phyloP scores from a whole-genome alignment of 2,329 filamentous ascomycete genomes.

The Epichloe bromicola region DNA sequence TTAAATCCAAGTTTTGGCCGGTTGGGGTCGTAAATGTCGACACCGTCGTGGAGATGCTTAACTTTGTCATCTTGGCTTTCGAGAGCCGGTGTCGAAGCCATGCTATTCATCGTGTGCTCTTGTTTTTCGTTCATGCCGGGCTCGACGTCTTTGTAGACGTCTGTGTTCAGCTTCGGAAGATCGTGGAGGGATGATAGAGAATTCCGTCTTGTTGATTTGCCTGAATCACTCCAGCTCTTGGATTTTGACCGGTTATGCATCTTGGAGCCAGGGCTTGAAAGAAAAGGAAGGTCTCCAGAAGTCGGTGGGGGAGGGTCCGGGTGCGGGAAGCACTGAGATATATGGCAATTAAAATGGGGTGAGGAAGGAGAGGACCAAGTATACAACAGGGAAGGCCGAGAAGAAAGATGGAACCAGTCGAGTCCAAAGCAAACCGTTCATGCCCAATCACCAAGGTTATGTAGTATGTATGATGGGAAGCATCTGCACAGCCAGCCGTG shows the following conservation, averaged over 20 bases:
- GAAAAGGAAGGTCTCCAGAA: not conserved
- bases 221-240: slow-evolving; percentile 4
- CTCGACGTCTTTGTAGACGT: not conserved
- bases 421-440: not conserved
- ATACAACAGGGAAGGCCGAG: too few species aligned
- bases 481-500: slow-evolving; percentile 2
- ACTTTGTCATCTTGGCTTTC: not conserved
- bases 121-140: not conserved
- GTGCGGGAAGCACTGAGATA: not conserved
- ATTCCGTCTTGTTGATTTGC: slow-evolving; percentile 2
- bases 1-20: slow-evolving; percentile 24
- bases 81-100: not conserved
- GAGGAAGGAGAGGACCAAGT: too few species aligned
- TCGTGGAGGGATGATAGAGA: not conserved
- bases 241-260: not conserved
- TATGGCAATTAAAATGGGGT: not conserved
- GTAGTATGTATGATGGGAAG: not conserved
- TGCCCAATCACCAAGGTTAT: not conserved
- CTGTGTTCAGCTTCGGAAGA: not conserved
- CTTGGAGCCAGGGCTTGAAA: not conserved
- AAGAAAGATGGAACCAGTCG: too few species aligned
- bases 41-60: not conserved
- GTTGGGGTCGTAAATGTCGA: slow-evolving; percentile 12
- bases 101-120: not conserved
- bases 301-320: not conserved